Base-by-base conservation (phyloP, 2,329 filamentous ascomycete genomes). In the Cladosporium oxysporum region DNA sequence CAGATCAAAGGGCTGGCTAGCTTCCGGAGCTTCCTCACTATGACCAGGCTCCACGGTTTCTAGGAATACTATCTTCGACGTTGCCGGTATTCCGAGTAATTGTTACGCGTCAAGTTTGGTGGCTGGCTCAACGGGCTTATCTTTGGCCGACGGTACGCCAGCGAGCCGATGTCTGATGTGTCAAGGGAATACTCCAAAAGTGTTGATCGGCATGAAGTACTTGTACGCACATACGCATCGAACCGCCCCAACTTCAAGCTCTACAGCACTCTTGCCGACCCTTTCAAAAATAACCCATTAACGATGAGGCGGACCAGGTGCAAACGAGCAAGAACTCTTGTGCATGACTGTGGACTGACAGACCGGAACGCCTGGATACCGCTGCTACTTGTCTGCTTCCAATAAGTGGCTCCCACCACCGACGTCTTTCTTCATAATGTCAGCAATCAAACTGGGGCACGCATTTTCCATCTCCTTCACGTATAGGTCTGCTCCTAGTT, bases 31-130 rank as follows among this genome's bases (percentile, higher is more conserved):
- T 31, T 12, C 16, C 52, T 33, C n/a, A 47, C 21, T 2, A 21
- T 55, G 18, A 21, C 2, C 11, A 12, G 28, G 18, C 28, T 31
- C 14, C 31, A 31, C 50, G 8, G 14, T 29, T 4, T 1, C 55
- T 35, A 26, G 35, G 18, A 41, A 60, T 11, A 23, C 23, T 50
- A 60, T 60, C 58, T 60, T n/a, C 28, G 26, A 31, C 29, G 37
- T n/a, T 60, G 58, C 58, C 58, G 58, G 28, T 26, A 18, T 50
- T 31, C 58, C 58, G 58, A 60, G 41, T 10, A 21, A 21, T 47
- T 5, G 10, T 11, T 50, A 31, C 35, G 37, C n/a, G 58, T 47
- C 37, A 60, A 47, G n/a, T 21, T 23, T 47, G 41, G 41, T 47
- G 41, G 41, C 41, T 47, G 41, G 49, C 31, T 28, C 55, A 33